Evolutionary conservation across 1,284 basidiomycete species (phyloP).

Genomic region (Microbotryum violaceum): DNA sequence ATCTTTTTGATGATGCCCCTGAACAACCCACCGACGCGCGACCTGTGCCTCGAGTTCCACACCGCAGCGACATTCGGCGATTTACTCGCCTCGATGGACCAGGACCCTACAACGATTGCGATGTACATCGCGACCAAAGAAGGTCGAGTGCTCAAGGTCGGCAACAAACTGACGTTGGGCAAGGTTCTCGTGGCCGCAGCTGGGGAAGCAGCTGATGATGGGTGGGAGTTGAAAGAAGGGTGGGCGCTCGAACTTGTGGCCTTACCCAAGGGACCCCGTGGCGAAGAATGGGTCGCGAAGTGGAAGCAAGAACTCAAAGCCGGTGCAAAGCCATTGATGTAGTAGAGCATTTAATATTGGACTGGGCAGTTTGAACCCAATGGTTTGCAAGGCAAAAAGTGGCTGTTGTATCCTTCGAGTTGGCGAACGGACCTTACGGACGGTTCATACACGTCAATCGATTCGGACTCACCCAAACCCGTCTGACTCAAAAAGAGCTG

Average conservation of each 20-base stretch:
- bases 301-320: slow-evolving; percentile 55
- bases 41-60: slow-evolving; percentile 77
- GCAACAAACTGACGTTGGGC: slow-evolving; percentile 73
- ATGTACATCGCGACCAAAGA: slow-evolving; percentile 77
- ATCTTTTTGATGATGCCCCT: slow-evolving; percentile 90
- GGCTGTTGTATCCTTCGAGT: no score
- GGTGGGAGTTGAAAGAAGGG: slow-evolving; percentile 81
- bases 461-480: no score
- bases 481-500: no score
- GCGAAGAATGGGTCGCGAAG: slow-evolving; percentile 79
- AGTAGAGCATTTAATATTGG: background rate
- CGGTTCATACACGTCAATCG: no score
- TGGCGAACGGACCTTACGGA: no score
- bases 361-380: no score
- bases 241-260: slow-evolving; percentile 64
- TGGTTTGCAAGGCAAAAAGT: no score
- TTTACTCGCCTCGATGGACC: slow-evolving; percentile 54
- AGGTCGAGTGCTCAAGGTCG: slow-evolving; percentile 75
- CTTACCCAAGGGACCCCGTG: slow-evolving; percentile 70
- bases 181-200: slow-evolving; percentile 57
- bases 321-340: slow-evolving; percentile 20
- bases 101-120: slow-evolving; percentile 71
- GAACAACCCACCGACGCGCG: slow-evolving; percentile 61
- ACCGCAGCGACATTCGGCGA: slow-evolving; percentile 75
- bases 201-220: slow-evolving; percentile 51